Conservation (phyloP, 441 rosid genomes). For the Manihot esculenta region DNA sequence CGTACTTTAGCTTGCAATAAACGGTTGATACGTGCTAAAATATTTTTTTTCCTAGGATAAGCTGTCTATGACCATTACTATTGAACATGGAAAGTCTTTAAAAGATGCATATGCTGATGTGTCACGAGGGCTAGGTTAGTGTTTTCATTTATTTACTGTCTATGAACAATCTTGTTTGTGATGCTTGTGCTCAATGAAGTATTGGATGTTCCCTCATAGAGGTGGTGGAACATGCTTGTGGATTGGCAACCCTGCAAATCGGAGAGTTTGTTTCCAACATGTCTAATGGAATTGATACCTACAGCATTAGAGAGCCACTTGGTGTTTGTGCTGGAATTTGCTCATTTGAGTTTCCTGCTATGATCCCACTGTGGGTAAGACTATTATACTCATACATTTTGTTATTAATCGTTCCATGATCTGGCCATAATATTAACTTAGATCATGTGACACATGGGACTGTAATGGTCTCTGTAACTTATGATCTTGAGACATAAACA, state of each 20-base stretch:
- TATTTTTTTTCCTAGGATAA: conserved; percentile 55
- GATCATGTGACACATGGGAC: neutral
- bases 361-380: conserved; percentile 90
- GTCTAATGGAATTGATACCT: conserved; percentile 81
- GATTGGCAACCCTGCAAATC: conserved; percentile 85
- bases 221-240: conserved; percentile 96
- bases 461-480: neutral
- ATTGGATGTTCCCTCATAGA: conserved; percentile 45
- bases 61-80: conserved; percentile 77
- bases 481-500: conserved; percentile 2
- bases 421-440: neutral
- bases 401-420: neutral
- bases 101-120: conserved; percentile 92
- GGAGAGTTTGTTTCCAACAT: conserved; percentile 91
- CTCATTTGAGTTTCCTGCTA: conserved; percentile 91
- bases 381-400: conserved; percentile 2
- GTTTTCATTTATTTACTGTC: conserved; percentile 9
- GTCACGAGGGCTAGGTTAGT: conserved; percentile 80
- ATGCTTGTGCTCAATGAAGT: conserved; percentile 27
- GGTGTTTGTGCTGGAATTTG: conserved; percentile 97
- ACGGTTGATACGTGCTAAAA: conserved; percentile 18
- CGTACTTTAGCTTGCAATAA: conserved; percentile 10
- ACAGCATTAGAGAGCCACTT: conserved; percentile 80
- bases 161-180: conserved; percentile 11
- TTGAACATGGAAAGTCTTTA: conserved; percentile 89